Base-by-base conservation (phyloP, 441 rosid species). In the Erodium trifolium region DNA sequence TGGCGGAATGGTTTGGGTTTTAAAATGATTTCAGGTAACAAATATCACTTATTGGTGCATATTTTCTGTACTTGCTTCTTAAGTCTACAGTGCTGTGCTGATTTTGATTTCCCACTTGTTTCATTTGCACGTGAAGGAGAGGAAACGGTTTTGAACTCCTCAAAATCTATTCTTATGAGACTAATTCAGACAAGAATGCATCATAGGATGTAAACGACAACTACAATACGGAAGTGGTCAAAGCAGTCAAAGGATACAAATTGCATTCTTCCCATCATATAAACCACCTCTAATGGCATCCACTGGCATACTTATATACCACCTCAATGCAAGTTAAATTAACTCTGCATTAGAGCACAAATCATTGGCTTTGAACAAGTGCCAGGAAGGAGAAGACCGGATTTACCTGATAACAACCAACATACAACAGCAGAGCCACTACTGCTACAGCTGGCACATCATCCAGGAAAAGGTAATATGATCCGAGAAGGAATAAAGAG, bases 401-500 rank as follows among this genome's bases (percentile, higher is more conserved):
- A 57, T 47, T 70, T 75, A 94, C 98, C 99, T 92, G 99, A 80
- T 94, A 94, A 76, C 99, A 92, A 4, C 99, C 99, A 57, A 90
- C 98, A 78, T 94, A 94, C 60, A 92, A 69, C 59, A 92, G 87
- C 80, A 94, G 80, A 27, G 92, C 93, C 72, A 62, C 86, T 43
- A 94, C 98, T 66, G 98, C 96, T 63, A 88, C 70, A 67, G 75
- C 77, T 1, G 99, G 84, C 67, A 74, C 83, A 76, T 76, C 66
- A 64, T 82, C 86, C 78, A 90, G 85, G 83, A 86, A 86, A 67
- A 87, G 80, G 80, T 94, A 94, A 78, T 92, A 94, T 13, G 99
- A 94, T 14, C 98, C 99, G 75, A 94, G 81, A 70, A 94, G 98
- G 81, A 92, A 82, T 72, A 90, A 80, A 27, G 99, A 87, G 70